Percentiles rank a stretch among this genome's conserved stretches.
Conservation (phyloP, 805 yeast genomes). For the Wickerhamomyces alni region DNA sequence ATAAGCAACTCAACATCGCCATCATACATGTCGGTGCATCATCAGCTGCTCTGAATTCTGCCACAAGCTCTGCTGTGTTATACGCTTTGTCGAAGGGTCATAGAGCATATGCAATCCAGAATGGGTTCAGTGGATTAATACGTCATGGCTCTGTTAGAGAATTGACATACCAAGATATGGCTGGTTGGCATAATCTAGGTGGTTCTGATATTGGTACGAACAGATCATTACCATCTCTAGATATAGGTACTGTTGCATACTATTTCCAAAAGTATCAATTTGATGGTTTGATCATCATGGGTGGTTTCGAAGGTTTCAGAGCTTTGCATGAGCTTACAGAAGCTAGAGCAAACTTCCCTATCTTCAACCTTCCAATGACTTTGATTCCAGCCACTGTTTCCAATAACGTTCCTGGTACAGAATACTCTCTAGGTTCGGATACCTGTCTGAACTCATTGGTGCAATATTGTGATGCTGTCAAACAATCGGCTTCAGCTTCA, state of each 20-base stretch:
- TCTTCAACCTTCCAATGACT: constrained; percentile 91
- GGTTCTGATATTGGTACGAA: constrained; percentile 84
- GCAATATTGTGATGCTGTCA: constrained; percentile 90
- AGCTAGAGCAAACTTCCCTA: constrained; percentile 76
- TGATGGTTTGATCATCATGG: constrained; percentile 86
- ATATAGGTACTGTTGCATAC: constrained; percentile 86
- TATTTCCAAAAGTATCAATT: constrained; percentile 84
- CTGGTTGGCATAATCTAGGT: constrained; percentile 68
- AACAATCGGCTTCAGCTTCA: constrained; percentile 91
- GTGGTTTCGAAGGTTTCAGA: constrained; percentile 96
- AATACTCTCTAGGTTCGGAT: constrained; percentile 90
- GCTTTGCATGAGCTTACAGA: constrained; percentile 76
- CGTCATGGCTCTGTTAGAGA: constrained; percentile 55
- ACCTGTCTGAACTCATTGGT: constrained; percentile 91
- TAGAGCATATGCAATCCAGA: constrained; percentile 61
- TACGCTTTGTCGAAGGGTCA: constrained; percentile 76
- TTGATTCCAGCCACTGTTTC: constrained; percentile 94
- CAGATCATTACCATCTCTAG: constrained; percentile 69
- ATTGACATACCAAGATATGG: constrained; percentile 62
- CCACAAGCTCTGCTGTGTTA: constrained; percentile 69
- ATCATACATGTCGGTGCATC: constrained; percentile 78
- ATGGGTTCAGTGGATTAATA: constrained; percentile 69
- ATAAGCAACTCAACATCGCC: constrained; percentile 55
- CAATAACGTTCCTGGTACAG: constrained; percentile 98
- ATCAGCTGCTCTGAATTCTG: constrained; percentile 71